Evolutionary conservation across 768 basidiomycete species (phyloP), one percentile per base, ranked within the genome.

Genomic region (Gymnopilus dilepis): DNA sequence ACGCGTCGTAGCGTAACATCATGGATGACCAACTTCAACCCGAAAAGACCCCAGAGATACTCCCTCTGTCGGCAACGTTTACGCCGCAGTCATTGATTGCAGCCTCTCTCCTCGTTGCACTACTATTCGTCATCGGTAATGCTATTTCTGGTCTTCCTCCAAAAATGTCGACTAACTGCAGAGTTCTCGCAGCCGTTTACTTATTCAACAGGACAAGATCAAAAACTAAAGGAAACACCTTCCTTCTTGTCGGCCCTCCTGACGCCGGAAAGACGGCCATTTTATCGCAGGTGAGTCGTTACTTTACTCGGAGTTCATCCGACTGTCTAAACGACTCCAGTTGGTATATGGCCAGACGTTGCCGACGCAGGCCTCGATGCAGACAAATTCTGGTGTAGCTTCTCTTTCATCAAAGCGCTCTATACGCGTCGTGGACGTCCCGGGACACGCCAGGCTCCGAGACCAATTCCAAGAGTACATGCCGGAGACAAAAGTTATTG

Each of bases 191-290:
- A 86, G 84, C 81, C 67, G 73, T 84, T 31, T 58, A 83, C 12
- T 67, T 84, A 34, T 73, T 84, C 21, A 77, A 71, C 45, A 76
- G 75, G 63, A 76, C 77, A 56, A 84, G 76, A 67, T 77, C 83
- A 6, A 76, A 72, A 42, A 73, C 82, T 1, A 77, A 74, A 70
- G 86, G 88, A 24, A 85, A 83, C 70, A 76, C 82, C n/a, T 69
- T 95, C n/a, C 73, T 95, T 4, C 77, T 95, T n/a, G 82, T 91
- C 3, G 93, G 93, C 2, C 79, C 87, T 38, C 81, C 87, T 6
- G 91, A 93, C 73, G 84, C 86, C 1, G 93, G 93, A 48, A 95
- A 95, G 77, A 94, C 93, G 1, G 81, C 91, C 19, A 86, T 94
- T 38, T 70, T 93, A 52, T 86, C 89, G 22, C 80, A 83, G 63